These are phyloP conservation scores for Metarhizium sp. DNA, from an alignment of 2,329 filamentous ascomycete species.

Conservation along the genomic window DNA sequence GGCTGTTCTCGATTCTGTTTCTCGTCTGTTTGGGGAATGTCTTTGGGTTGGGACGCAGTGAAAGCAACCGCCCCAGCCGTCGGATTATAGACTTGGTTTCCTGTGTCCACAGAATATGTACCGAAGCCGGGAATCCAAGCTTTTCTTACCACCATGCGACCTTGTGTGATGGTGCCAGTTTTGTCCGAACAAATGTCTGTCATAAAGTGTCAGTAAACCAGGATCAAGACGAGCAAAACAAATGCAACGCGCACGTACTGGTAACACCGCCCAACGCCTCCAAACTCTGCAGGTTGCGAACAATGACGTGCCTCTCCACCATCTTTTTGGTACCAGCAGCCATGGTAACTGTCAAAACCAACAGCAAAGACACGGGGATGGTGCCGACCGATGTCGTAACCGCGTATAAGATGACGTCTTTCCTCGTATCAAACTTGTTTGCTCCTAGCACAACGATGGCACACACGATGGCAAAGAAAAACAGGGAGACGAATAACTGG, in stretches of 20 bases:
- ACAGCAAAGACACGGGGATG: constrained; percentile 34
- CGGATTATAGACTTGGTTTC: constrained; percentile 20
- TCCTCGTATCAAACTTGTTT: constrained; percentile 24
- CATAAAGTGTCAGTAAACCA: neutral
- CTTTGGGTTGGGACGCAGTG: constrained; percentile 9
- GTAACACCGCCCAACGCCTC: constrained; percentile 41
- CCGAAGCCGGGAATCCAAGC: constrained; percentile 20
- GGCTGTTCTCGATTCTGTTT: constrained; percentile 2
- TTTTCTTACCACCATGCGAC: constrained; percentile 18
- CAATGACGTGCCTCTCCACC: constrained; percentile 37
- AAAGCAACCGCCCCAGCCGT: constrained; percentile 14
- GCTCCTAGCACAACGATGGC: constrained; percentile 29
- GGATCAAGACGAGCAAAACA: neutral
- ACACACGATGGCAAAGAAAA: constrained; percentile 40
- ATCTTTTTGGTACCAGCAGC: constrained; percentile 38
- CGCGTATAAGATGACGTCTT: constrained; percentile 27
- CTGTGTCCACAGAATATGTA: constrained; percentile 22
- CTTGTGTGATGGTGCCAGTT: constrained; percentile 24
- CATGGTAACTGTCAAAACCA: constrained; percentile 46
- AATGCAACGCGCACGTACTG: constrained; percentile 21
- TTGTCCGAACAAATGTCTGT: constrained; percentile 22
- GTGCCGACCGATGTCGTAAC: constrained; percentile 32
- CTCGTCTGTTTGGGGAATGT: constrained; percentile 4
- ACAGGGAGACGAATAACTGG: constrained; percentile 56
- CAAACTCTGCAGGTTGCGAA: constrained; percentile 35